Percentiles rank a stretch among this genome's conserved stretches.
These are phyloP conservation scores for Candida ovalis DNA, from an alignment of 805 yeast species.

Conservation along the genomic window DNA sequence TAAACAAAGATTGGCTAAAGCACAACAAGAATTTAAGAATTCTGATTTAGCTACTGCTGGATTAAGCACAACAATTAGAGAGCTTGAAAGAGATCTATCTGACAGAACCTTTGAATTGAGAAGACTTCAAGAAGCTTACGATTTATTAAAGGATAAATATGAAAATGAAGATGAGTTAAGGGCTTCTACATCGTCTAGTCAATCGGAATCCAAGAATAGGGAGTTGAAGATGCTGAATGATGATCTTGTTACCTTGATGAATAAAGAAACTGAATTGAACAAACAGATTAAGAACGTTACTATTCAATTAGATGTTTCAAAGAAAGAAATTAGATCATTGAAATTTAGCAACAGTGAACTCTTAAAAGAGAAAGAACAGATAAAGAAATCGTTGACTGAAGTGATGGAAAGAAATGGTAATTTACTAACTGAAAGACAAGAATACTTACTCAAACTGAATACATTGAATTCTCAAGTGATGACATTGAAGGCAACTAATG, in stretches of 20 bases:
- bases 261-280: constrained; percentile 61
- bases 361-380: constrained; percentile 39
- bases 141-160: constrained; percentile 47
- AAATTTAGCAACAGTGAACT: constrained; percentile 37
- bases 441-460: constrained; percentile 41
- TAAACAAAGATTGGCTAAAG: constrained; percentile 40
- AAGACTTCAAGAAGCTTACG: constrained; percentile 44
- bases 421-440: constrained; percentile 39
- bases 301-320: constrained; percentile 55
- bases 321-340: constrained; percentile 39
- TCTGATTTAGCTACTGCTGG: constrained; percentile 52
- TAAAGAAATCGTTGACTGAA: constrained; percentile 37
- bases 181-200: constrained; percentile 28
- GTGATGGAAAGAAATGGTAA: constrained; percentile 42
- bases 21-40: constrained; percentile 50
- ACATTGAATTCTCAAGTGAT: constrained; percentile 50
- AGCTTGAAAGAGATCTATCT: constrained; percentile 52
- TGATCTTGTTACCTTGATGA: constrained; percentile 51
- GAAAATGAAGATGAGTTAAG: constrained; percentile 41
- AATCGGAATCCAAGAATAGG: constrained; percentile 33
- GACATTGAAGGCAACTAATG: constrained; percentile 54
- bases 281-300: constrained; percentile 60
- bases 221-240: constrained; percentile 53
- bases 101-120: constrained; percentile 54
- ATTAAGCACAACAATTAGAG: constrained; percentile 46